Conservation (phyloP, 1,284 basidiomycete genomes). For the Ceratobasidium sp. region DNA sequence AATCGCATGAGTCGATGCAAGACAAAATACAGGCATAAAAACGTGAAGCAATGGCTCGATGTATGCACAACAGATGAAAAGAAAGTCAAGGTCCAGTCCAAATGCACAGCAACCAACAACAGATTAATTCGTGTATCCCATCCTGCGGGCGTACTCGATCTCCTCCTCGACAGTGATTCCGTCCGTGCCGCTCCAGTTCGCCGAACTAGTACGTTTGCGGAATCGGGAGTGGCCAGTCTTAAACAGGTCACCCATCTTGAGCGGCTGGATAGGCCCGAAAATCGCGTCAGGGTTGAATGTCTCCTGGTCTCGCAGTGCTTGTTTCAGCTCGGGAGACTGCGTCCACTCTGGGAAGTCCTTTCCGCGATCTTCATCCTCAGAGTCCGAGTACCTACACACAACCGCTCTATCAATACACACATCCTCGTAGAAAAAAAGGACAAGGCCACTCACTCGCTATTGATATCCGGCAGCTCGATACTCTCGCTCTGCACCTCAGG, state of each 20-base stretch:
- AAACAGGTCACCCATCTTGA: slow-evolving; percentile 58
- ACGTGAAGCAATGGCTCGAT: slow-evolving; percentile 48
- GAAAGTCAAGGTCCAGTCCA: slow-evolving; percentile 20
- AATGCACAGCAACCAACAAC: slow-evolving; percentile 17
- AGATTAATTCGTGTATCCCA: slow-evolving; percentile 74
- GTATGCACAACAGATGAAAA: slow-evolving; percentile 80
- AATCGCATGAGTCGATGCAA: slow-evolving; percentile 29
- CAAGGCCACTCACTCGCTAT: slow-evolving; percentile 70
- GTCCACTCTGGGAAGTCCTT: slow-evolving; percentile 87
- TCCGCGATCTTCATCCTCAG: slow-evolving; percentile 84
- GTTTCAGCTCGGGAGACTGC: slow-evolving; percentile 84
- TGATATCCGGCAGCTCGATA: slow-evolving; percentile 92
- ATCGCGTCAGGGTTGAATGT: slow-evolving; percentile 91
- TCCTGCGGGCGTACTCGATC: slow-evolving; percentile 83
- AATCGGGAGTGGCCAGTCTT: slow-evolving; percentile 73
- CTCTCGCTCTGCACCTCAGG: slow-evolving; percentile 72
- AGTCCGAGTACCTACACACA: slow-evolving; percentile 78
- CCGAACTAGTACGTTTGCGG: slow-evolving; percentile 88
- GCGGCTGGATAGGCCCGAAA: slow-evolving; percentile 64
- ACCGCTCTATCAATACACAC: not conserved
- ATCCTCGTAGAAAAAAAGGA: not conserved
- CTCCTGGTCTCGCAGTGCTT: slow-evolving; percentile 81
- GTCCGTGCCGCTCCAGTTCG: slow-evolving; percentile 92
- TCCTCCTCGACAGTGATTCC: slow-evolving; percentile 84
- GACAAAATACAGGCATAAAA: slow-evolving; percentile 19